These are phyloP conservation scores for Xylaria hypoxylon DNA, from an alignment of 2,329 filamentous ascomycete species.

Conservation along the genomic window DNA sequence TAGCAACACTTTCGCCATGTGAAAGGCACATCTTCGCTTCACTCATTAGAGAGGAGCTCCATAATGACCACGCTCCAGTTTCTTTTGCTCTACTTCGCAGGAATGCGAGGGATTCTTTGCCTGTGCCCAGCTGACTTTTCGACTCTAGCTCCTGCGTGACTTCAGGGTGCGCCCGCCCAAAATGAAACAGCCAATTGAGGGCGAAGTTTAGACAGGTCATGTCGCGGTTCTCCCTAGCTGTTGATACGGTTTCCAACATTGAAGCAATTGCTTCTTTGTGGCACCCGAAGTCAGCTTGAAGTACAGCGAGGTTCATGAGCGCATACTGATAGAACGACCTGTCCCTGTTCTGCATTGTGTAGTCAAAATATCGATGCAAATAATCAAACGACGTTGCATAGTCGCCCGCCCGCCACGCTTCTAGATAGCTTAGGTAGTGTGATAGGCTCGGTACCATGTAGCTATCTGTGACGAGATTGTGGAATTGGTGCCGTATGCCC, in stretches of 20 bases:
- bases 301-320: slow-evolving; percentile 88
- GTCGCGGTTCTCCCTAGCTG: slow-evolving; percentile 93
- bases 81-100: slow-evolving; percentile 89
- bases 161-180: slow-evolving; percentile 84
- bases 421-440: slow-evolving; percentile 87
- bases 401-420: slow-evolving; percentile 91
- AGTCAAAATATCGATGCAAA: slow-evolving; percentile 95
- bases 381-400: slow-evolving; percentile 91
- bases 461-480: slow-evolving; percentile 74
- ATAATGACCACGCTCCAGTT: slow-evolving; percentile 83
- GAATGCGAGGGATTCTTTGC: slow-evolving; percentile 84
- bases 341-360: slow-evolving; percentile 87
- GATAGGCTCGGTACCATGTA: slow-evolving; percentile 77
- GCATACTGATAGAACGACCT: slow-evolving; percentile 94
- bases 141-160: slow-evolving; percentile 78
- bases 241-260: slow-evolving; percentile 94
- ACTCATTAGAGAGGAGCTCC: slow-evolving; percentile 84
- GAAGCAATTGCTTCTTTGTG: slow-evolving; percentile 89
- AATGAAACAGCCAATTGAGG: slow-evolving; percentile 95
- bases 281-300: slow-evolving; percentile 96
- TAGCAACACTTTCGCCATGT: slow-evolving; percentile 73
- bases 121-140: slow-evolving; percentile 78
- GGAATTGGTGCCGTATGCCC: slow-evolving; percentile 77
- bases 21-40: slow-evolving; percentile 85
- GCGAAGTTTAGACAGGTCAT: slow-evolving; percentile 94